These are phyloP conservation scores for Trichoderma sp. DNA, from an alignment of 2,329 filamentous ascomycete genomes.

Conservation along the genomic window DNA sequence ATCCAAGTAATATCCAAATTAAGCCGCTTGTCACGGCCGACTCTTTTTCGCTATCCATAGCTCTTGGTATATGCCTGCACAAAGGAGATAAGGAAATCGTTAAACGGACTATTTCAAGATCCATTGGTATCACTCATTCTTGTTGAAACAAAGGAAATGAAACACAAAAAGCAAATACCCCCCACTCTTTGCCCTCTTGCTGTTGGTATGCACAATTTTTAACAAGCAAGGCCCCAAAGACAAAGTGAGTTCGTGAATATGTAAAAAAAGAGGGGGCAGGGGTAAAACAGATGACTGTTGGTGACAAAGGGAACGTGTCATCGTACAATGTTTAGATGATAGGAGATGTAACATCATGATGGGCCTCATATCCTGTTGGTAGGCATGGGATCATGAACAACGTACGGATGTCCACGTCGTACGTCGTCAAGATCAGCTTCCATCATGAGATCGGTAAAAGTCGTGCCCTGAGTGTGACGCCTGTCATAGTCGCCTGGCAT, in stretches of 20 bases:
- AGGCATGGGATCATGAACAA: slow-evolving; percentile 46
- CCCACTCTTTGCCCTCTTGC: background rate
- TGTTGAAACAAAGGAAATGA: slow-evolving; percentile 4
- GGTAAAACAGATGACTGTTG: background rate
- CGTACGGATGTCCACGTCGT: slow-evolving; percentile 47
- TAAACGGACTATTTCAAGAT: background rate
- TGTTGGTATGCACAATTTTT: background rate
- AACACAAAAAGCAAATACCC: background rate
- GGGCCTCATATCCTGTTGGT: slow-evolving; percentile 33
- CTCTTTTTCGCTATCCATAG: background rate
- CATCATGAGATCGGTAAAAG: slow-evolving; percentile 59
- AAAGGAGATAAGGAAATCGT: slow-evolving; percentile 20
- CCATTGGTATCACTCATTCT: slow-evolving; percentile 27
- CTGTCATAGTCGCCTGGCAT: slow-evolving; percentile 37
- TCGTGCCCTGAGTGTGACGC: slow-evolving; percentile 46
- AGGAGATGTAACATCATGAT: background rate
- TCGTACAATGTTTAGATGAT: background rate
- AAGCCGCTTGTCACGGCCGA: background rate
- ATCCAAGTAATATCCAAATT: slow-evolving; percentile 8
- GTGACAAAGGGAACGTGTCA: background rate
- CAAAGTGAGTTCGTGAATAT: background rate
- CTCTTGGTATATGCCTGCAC: slow-evolving; percentile 20
- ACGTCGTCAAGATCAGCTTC: slow-evolving; percentile 50
- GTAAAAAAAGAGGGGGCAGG: background rate
- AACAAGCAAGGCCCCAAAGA: background rate